Evolutionary conservation across 306 rosid species (phyloP), one percentile per base, ranked within the genome.

Genomic region (Potentilla sterilis): DNA sequence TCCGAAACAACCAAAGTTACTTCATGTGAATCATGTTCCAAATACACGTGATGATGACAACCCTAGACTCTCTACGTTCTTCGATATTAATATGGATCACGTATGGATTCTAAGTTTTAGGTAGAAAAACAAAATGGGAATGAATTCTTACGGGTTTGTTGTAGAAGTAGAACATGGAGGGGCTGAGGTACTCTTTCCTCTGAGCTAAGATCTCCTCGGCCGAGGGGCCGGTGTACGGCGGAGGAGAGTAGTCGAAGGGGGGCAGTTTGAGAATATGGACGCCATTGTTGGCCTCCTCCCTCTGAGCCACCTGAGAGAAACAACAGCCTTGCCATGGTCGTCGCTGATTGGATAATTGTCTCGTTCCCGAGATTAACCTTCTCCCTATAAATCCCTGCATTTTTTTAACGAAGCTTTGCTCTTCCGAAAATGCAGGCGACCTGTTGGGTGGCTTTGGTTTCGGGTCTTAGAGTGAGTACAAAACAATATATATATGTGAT

Each of bases 131-230:
- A 34, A 57, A 34, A 14, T 15, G 11, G 12, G 5, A 6, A 13
- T 34, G 67, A 18, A 32, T 62, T 2, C 67, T 35, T 77, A 95
- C 99, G 55, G 99, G 97, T 24, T 85, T 80, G 70, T 85, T 80
- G 81, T 89, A 92, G 57, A 78, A 79, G 82, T 85, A 86, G 76
- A 66, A 64, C 84, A 95, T 43, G n/a, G 99, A 83, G 13, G 99
- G 99, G 85, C 88, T 92, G 64, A 95, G 97, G 65, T 79, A 90
- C 67, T 89, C 81, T 72, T 78, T 84, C 34, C 99, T 95, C 83
- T 92, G 93, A 15, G 93, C 91, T 16, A 92, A 18, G 78, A 95
- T 88, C 81, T 95, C 89, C 2, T 80, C 84, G 15, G 79, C 83
- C 47, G 89, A 24, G 22, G 97, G 97, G 41, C 99, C 97, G 35